A percentile compares a stretch with the other conserved stretches of the same genome.
These are phyloP conservation scores for Cruciata laevipes DNA, from an alignment of 257 asterid species.

Conservation along the genomic window DNA sequence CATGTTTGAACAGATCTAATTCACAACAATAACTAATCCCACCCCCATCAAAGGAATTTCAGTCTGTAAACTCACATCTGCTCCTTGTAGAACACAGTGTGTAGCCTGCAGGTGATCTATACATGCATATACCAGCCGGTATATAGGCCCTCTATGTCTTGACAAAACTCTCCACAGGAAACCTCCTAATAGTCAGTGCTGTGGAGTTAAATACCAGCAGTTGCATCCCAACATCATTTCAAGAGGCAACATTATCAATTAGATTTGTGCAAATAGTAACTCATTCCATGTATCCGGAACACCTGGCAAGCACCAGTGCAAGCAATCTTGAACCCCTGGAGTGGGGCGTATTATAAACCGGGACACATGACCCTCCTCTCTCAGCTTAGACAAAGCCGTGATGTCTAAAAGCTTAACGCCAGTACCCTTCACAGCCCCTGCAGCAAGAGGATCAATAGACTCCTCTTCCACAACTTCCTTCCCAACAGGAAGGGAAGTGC, in stretches of 20 bases:
- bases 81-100: not conserved
- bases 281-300: constrained; percentile 95
- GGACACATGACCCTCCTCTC: constrained; percentile 92
- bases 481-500: constrained; percentile 53
- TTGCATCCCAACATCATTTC: not conserved
- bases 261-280: constrained; percentile 61
- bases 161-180: constrained; percentile 3
- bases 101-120: not conserved
- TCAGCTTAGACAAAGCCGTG: constrained; percentile 67
- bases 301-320: constrained; percentile 98
- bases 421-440: constrained; percentile 66
- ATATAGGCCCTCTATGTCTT: not conserved
- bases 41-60: not conserved
- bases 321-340: constrained; percentile 82
- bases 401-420: constrained; percentile 59
- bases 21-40: not conserved
- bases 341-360: constrained; percentile 76
- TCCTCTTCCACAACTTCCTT: constrained; percentile 61
- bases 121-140: not conserved
- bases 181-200: not conserved
- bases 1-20: not conserved
- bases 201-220: not conserved
- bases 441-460: constrained; percentile 59
- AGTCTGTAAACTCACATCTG: not conserved
- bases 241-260: not conserved